Evolutionary conservation across 106 monocot species (phyloP).

Genomic region (Xerophyta viscosa): DNA sequence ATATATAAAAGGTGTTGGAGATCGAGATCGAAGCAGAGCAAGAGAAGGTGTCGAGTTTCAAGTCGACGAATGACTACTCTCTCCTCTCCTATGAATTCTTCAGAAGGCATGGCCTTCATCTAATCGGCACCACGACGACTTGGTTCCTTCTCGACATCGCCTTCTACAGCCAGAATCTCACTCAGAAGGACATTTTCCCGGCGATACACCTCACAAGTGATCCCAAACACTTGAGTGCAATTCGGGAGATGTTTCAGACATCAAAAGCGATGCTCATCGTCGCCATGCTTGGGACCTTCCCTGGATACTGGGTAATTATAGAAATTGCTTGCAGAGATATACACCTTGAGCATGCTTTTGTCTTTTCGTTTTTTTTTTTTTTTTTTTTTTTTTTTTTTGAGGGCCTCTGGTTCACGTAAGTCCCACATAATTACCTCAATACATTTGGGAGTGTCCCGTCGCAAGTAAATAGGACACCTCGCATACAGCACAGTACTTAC

Average conservation of each 20-base stretch:
- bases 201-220: constrained; percentile 43
- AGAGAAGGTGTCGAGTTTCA: background rate
- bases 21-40: constrained; percentile 18
- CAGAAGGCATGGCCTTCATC: constrained; percentile 34
- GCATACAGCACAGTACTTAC: too few species aligned
- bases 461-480: too few species aligned
- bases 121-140: constrained; percentile 29
- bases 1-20: constrained; percentile 27
- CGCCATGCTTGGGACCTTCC: constrained; percentile 45
- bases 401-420: too few species aligned
- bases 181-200: constrained; percentile 62
- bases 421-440: too few species aligned
- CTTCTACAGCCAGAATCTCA: constrained; percentile 52
- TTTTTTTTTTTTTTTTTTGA: too few species aligned
- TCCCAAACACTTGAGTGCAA: constrained; percentile 43
- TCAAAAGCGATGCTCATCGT: constrained; percentile 37
- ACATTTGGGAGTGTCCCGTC: too few species aligned
- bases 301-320: constrained; percentile 66
- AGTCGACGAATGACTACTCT: constrained; percentile 1
- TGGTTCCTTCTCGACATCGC: constrained; percentile 66
- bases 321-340: too few species aligned
- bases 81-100: constrained; percentile 19
- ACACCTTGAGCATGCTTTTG: constrained; percentile 23
- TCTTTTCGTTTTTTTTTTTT: too few species aligned
- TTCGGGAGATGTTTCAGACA: constrained; percentile 38